phyloP scores from a whole-genome alignment of 805 yeast species.

The Metschnikowia continentalis region DNA sequence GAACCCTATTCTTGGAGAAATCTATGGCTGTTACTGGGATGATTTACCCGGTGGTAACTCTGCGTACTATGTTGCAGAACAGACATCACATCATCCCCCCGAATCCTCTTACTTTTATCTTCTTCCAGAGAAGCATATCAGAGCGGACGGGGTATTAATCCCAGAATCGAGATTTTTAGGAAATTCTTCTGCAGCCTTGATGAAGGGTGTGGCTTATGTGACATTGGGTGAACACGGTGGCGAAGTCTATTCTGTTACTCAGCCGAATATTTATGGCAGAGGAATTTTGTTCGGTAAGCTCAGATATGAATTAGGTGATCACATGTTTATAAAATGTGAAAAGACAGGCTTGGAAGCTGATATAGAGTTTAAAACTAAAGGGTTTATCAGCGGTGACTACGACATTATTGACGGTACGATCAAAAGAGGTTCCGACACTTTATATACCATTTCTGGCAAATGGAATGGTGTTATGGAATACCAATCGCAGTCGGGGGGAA shows the following conservation, averaged over 20 bases:
- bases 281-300: conserved; percentile 89
- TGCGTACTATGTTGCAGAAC: conserved; percentile 88
- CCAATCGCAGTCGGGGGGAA: conserved; percentile 45
- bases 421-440: conserved; percentile 41
- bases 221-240: conserved; percentile 58
- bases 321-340: conserved; percentile 68
- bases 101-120: conserved; percentile 88
- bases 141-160: conserved; percentile 83
- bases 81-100: conserved; percentile 98
- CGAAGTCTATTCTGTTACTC: conserved; percentile 81
- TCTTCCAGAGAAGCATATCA: conserved; percentile 73
- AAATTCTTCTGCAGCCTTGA: conserved; percentile 93
- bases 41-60: conserved; percentile 58
- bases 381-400: conserved; percentile 88
- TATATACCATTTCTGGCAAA: conserved; percentile 76
- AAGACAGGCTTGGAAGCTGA: conserved; percentile 60
- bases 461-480: conserved; percentile 88
- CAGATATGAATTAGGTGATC: conserved; percentile 90
- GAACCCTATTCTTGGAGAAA: conserved; percentile 91
- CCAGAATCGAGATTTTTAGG: conserved; percentile 90
- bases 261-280: conserved; percentile 93
- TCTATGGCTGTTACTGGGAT: conserved; percentile 91
- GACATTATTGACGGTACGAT: conserved; percentile 80
- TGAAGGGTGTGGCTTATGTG: conserved; percentile 84
- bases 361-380: conserved; percentile 92